Evolutionary conservation across 2,329 filamentous ascomycete genomes (phyloP), one percentile per base, ranked within the genome.

Genomic region (Arthrobotrys iridis): DNA sequence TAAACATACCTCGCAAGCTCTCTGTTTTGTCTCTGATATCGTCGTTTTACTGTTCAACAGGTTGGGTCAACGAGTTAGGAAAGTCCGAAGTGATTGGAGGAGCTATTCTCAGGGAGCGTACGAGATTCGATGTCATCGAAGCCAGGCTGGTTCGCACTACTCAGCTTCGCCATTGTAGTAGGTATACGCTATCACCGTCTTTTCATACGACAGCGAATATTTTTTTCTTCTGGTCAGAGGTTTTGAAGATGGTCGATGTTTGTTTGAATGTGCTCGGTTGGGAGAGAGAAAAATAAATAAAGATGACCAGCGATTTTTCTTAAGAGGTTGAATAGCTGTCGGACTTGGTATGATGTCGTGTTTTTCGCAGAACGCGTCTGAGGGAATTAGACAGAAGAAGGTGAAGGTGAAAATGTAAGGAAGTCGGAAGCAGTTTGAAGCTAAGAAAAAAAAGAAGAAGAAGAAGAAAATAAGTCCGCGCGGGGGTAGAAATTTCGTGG

Each of bases 11-110:
- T 68, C 18, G 68, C 63, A 30, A 73, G 71, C n/a, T 95, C 92
- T 82, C 91, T 88, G 81, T 96, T 96, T 81, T 95, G 92, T 64
- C 92, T 88, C 79, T 93, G 85, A 80, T 93, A 92, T 81, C 90
- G 89, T 80, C 90, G 88, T 81, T 92, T 91, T 73, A 94, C 91
- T 93, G 79, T 65, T 18, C n/a, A 24, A 7, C n/a, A n/a, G 8
- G 40, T 20, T 15, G 8, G 46, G 8, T 41, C 50, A 15, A 28
- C n/a, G 24, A 20, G 28, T 28, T 20, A 55, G 41, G 33, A 24
- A 18, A 4, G 22, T 8, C 24, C 3, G 24, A 37, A n/a, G 4
- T 20, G 20, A 41, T 18, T 10, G 41, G 43, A 30, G 10, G 30
- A 50, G 10, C 26, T 18, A 28, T 11, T 30, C 15, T 37, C 33